Evolutionary conservation across 1,284 basidiomycete species (phyloP).

Genomic region (Dichomitus squalens): DNA sequence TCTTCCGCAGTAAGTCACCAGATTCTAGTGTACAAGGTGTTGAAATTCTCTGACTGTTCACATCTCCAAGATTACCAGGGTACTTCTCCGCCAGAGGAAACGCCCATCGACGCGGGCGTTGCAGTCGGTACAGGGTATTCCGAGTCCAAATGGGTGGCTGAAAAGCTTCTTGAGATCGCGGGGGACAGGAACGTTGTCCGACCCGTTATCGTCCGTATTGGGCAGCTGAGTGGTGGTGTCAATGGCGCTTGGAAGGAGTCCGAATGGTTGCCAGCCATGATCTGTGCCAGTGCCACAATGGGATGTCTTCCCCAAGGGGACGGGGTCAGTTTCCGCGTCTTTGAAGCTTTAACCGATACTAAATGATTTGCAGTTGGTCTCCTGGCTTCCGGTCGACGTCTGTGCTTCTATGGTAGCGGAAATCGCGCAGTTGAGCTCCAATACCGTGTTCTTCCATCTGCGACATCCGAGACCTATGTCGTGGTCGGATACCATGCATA

Average conservation of each 20-base stretch:
- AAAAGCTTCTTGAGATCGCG: slow-evolving; percentile 31
- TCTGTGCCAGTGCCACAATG: slow-evolving; percentile 19
- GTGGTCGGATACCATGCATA: slow-evolving; percentile 16
- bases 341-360: background rate
- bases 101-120: slow-evolving; percentile 15
- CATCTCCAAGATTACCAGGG: background rate
- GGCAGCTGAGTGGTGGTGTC: slow-evolving; percentile 31
- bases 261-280: slow-evolving; percentile 35
- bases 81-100: slow-evolving; percentile 5
- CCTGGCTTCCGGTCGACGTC: slow-evolving; percentile 27
- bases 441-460: slow-evolving; percentile 19
- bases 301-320: slow-evolving; percentile 13
- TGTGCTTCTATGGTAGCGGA: slow-evolving; percentile 25
- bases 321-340: slow-evolving; percentile 5
- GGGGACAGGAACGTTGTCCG: slow-evolving; percentile 25
- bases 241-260: slow-evolving; percentile 33
- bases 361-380: slow-evolving; percentile 3
- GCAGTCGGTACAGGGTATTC: slow-evolving; percentile 35
- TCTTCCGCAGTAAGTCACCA: background rate
- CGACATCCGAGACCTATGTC: slow-evolving; percentile 21
- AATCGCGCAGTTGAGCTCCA: slow-evolving; percentile 15
- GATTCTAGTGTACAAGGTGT: background rate
- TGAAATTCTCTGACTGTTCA: no score
- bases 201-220: slow-evolving; percentile 32
- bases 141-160: slow-evolving; percentile 39